phyloP scores from a whole-genome alignment of 495 filamentous ascomycete species.

The Gamarada debralockiae region DNA sequence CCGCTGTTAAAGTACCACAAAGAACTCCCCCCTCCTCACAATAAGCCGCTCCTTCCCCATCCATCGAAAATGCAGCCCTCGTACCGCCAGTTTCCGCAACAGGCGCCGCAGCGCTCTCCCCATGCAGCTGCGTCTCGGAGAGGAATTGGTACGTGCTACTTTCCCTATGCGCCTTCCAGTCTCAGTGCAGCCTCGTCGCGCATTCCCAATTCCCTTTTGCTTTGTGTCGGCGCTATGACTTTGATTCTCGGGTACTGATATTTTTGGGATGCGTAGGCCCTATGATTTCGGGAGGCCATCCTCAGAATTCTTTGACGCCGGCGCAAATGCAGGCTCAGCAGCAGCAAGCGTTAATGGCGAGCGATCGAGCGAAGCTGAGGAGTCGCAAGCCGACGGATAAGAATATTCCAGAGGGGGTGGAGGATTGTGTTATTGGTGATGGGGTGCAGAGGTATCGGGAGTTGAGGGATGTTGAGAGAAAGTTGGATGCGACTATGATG shows the following conservation, averaged over 20 bases:
- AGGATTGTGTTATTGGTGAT: constrained; percentile 75
- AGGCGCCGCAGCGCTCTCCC: constrained; percentile 20
- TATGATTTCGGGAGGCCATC: constrained; percentile 53
- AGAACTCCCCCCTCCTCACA: no score
- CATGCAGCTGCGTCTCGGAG: constrained; percentile 21
- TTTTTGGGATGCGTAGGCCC: constrained; percentile 34
- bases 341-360: constrained; percentile 46
- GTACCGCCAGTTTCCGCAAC: constrained; percentile 22
- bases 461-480: constrained; percentile 82
- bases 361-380: constrained; percentile 68
- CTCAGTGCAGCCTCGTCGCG: constrained; percentile 5
- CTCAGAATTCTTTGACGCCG: constrained; percentile 41
- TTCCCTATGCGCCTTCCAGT: constrained; percentile 15
- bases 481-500: constrained; percentile 90
- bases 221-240: background rate
- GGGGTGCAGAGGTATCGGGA: constrained; percentile 77
- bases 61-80: constrained; percentile 22
- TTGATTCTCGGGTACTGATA: background rate
- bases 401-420: constrained; percentile 85
- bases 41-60: background rate
- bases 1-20: no score
- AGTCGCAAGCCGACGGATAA: constrained; percentile 90
- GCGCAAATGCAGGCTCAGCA: constrained; percentile 54
- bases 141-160: constrained; percentile 27
- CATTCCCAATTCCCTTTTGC: background rate